Evolutionary conservation across 176 grass and related monocot genomes (phyloP).

Genomic region (Phoenix dactylifera): DNA sequence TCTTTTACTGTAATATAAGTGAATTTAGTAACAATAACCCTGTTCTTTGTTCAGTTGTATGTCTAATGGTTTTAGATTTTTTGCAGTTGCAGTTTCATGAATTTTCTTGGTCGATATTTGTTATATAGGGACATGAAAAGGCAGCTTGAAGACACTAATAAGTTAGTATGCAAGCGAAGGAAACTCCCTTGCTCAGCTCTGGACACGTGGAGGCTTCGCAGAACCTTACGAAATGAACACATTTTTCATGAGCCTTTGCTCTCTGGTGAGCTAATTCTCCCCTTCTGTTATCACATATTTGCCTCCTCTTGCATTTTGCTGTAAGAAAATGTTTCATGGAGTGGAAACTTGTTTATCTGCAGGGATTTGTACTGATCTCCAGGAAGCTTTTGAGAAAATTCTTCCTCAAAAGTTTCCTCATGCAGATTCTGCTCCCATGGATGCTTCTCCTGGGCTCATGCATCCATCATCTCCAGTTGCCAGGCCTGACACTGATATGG

Average conservation of each 20-base stretch:
- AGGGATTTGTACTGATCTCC: slow-evolving; percentile 44
- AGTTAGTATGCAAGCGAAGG: slow-evolving; percentile 47
- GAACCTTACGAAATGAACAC: slow-evolving; percentile 28
- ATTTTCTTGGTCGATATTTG: background rate
- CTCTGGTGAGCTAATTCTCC: slow-evolving; percentile 27
- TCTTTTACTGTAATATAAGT: too few relatives aligned
- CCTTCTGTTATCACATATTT: background rate
- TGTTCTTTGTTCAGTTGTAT: too few relatives aligned
- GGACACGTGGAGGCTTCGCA: slow-evolving; percentile 44
- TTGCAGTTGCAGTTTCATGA: too few relatives aligned
- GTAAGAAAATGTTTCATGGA: slow-evolving; percentile 1
- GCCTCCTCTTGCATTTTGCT: background rate
- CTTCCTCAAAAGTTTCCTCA: slow-evolving; percentile 20
- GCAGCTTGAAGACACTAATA: slow-evolving; percentile 27
- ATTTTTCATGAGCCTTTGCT: slow-evolving; percentile 45
- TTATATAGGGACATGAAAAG: slow-evolving; percentile 31
- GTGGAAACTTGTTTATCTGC: slow-evolving; percentile 5
- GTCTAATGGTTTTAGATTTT: too few relatives aligned
- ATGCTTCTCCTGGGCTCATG: background rate
- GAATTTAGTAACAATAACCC: too few relatives aligned
- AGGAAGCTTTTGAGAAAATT: slow-evolving; percentile 25
- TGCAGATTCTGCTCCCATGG: slow-evolving; percentile 16
- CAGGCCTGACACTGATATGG: slow-evolving; percentile 14
- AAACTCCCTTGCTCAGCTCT: slow-evolving; percentile 45
- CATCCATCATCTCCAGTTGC: slow-evolving; percentile 5